A percentile compares a stretch with the other conserved stretches of the same genome.
Evolutionary conservation across 2,329 filamentous ascomycete genomes (phyloP).

Genomic region (Fusarium chaquense): DNA sequence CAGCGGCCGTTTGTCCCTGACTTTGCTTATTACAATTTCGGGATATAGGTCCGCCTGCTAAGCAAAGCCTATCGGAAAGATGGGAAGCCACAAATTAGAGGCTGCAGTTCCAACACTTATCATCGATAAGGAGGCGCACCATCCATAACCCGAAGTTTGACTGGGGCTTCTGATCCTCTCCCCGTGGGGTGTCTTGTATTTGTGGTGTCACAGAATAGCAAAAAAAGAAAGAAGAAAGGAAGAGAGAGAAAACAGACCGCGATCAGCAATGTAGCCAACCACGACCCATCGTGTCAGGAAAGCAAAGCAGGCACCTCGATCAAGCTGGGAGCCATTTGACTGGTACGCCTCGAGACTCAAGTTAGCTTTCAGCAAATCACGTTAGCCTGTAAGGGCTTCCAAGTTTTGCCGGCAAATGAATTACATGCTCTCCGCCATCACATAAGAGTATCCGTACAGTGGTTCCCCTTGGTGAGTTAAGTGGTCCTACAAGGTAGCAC

Average conservation of each 20-base stretch:
- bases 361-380: conserved; percentile 27
- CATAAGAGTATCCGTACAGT: conserved; percentile 8
- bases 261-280: conserved; percentile 7
- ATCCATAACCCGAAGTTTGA: conserved; percentile 24
- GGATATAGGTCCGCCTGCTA: conserved; percentile 12
- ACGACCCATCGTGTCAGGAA: conserved; percentile 4
- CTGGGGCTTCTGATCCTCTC: conserved; percentile 11
- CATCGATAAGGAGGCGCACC: conserved; percentile 24
- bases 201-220: conserved; percentile 37
- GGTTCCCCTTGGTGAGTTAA: conserved; percentile 9
- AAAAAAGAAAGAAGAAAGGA: conserved; percentile 6
- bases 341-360: conserved; percentile 29
- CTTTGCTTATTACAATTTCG: conserved; percentile 19
- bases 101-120: not conserved
- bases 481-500: conserved; percentile 29
- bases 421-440: conserved; percentile 9
- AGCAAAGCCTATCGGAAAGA: conserved; percentile 33
- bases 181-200: conserved; percentile 28
- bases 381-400: conserved; percentile 35
- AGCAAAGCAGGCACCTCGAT: not conserved
- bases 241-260: conserved; percentile 1
- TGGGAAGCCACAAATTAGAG: conserved; percentile 28
- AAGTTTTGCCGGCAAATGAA: conserved; percentile 2
- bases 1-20: conserved; percentile 23
- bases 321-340: conserved; percentile 1